Percentiles rank a stretch among this genome's conserved stretches.
phyloP scores from a whole-genome alignment of 768 basidiomycete species.

The Asterophora lycoperdoides region DNA sequence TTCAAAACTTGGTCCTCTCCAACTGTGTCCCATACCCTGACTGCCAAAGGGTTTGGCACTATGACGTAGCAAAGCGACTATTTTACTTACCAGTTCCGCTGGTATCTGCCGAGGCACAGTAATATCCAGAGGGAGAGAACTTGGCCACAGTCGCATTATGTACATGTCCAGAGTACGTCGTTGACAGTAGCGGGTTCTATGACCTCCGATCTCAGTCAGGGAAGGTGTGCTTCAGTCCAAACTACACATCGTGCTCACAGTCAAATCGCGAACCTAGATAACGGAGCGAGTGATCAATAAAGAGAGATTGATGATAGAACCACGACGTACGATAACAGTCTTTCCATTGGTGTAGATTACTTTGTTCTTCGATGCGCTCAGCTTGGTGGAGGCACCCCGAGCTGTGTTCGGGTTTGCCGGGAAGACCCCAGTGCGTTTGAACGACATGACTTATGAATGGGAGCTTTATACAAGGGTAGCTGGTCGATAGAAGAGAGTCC shows the following conservation, averaged over 20 bases:
- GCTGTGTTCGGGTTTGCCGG: conserved; percentile 68
- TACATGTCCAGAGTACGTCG: conserved; percentile 74
- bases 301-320: neutral
- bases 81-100: conserved; percentile 64
- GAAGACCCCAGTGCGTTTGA: conserved; percentile 44
- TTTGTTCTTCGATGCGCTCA: conserved; percentile 72
- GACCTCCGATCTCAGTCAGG: neutral
- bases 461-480: too few species aligned
- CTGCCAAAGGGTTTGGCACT: conserved; percentile 28
- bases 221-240: neutral
- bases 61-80: too few species aligned
- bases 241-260: conserved; percentile 40
- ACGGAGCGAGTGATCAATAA: neutral
- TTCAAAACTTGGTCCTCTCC: conserved; percentile 82
- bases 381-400: conserved; percentile 67
- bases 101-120: conserved; percentile 88
- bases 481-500: too few species aligned
- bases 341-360: conserved; percentile 83
- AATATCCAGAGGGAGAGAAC: conserved; percentile 90
- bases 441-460: conserved; percentile 37
- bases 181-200: conserved; percentile 63
- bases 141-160: conserved; percentile 86
- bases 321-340: conserved; percentile 70
- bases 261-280: conserved; percentile 74
- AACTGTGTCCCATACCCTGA: conserved; percentile 90